phyloP scores from a whole-genome alignment of 345 rosid species.

The Microthlaspi erraticum region DNA sequence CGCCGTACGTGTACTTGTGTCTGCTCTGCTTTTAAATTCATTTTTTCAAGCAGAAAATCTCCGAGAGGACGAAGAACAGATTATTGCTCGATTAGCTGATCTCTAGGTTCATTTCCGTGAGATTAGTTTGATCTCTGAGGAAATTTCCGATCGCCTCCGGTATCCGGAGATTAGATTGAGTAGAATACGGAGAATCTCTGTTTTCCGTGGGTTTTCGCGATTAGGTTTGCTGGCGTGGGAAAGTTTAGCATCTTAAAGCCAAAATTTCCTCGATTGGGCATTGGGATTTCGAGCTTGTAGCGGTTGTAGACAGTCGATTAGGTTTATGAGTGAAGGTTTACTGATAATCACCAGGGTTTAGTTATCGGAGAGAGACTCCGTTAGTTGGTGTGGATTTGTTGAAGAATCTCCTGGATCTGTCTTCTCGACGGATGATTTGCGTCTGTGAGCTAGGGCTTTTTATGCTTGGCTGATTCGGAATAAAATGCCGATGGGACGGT shows the following conservation, averaged over 20 bases:
- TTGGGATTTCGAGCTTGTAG: slow-evolving; percentile 32
- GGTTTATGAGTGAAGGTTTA: slow-evolving; percentile 45
- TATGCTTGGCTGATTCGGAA: slow-evolving; percentile 52
- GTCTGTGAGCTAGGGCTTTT: slow-evolving; percentile 44
- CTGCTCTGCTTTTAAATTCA: slow-evolving; percentile 8
- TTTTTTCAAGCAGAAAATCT: neutral
- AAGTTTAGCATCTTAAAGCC: slow-evolving; percentile 32
- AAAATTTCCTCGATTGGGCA: slow-evolving; percentile 18
- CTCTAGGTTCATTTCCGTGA: slow-evolving; percentile 33
- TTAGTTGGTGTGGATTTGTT: slow-evolving; percentile 16
- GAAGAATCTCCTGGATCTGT: slow-evolving; percentile 37
- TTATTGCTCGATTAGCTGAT: slow-evolving; percentile 39
- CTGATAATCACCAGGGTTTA: slow-evolving; percentile 39
- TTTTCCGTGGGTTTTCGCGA: slow-evolving; percentile 21
- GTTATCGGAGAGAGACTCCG: slow-evolving; percentile 29
- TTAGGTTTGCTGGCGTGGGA: slow-evolving; percentile 36
- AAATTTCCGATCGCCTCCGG: slow-evolving; percentile 31
- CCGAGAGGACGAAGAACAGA: slow-evolving; percentile 27
- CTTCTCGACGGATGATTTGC: slow-evolving; percentile 34
- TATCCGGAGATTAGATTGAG: slow-evolving; percentile 30
- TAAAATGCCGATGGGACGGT: slow-evolving; percentile 88
- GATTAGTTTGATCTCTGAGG: slow-evolving; percentile 34
- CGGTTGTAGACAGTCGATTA: slow-evolving; percentile 9
- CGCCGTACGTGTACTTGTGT: slow-evolving; percentile 21
- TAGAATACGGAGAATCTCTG: slow-evolving; percentile 29